A percentile compares a stretch with the other conserved stretches of the same genome.
Evolutionary conservation across 345 rosid genomes (phyloP).

Genomic region (Populus deltoides): DNA sequence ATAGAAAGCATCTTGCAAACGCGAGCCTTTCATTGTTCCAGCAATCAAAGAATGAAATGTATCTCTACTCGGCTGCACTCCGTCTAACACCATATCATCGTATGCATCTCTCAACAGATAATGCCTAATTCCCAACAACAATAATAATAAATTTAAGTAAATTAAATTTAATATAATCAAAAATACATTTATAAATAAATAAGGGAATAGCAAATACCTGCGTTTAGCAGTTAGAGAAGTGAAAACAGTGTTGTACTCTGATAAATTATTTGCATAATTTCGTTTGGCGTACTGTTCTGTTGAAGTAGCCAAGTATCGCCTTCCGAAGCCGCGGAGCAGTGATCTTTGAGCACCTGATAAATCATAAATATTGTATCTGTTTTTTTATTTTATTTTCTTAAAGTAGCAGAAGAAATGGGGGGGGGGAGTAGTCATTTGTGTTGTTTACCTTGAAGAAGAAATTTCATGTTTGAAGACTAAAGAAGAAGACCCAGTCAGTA

Average conservation of each 20-base stretch:
- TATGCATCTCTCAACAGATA: conserved; percentile 75
- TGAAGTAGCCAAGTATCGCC: conserved; percentile 49
- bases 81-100: conserved; percentile 92
- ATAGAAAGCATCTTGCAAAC: conserved; percentile 75
- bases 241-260: conserved; percentile 77
- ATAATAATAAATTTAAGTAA: neutral
- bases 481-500: neutral
- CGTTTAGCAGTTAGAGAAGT: conserved; percentile 58
- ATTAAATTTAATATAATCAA: neutral
- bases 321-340: conserved; percentile 44
- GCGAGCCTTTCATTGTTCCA: conserved; percentile 88
- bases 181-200: neutral
- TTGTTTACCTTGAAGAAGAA: neutral
- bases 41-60: conserved; percentile 68
- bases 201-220: conserved; percentile 39
- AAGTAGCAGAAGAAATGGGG: neutral
- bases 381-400: too few relatives aligned
- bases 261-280: conserved; percentile 66
- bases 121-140: conserved; percentile 32
- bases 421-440: too few relatives aligned
- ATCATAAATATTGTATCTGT: neutral
- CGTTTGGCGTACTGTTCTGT: conserved; percentile 54
- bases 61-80: conserved; percentile 81
- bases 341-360: conserved; percentile 40
- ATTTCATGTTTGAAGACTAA: neutral